Conservation (phyloP, 2,329 filamentous ascomycete genomes). For the Camillea tinctor region DNA sequence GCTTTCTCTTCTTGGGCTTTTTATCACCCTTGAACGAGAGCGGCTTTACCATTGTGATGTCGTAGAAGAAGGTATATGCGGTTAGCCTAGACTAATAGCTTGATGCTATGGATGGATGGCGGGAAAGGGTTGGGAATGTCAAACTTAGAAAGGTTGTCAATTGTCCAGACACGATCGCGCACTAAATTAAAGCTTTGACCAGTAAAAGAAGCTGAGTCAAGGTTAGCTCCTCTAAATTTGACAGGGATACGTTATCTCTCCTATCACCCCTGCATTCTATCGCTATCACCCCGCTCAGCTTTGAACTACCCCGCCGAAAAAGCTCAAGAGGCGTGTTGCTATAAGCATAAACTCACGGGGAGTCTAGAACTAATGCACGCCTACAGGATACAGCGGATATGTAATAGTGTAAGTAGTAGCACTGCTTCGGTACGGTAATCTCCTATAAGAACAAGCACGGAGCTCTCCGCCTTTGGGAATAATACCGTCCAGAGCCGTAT, state of each 20-base stretch:
- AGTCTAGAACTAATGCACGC: neutral
- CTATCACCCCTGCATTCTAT: neutral
- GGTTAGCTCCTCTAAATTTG: neutral
- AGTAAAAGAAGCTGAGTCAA: neutral
- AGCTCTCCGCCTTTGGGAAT: conserved; percentile 17
- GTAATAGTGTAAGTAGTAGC: conserved; percentile 6
- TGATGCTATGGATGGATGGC: neutral
- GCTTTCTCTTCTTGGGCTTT: conserved; percentile 89
- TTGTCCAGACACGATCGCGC: too few species aligned
- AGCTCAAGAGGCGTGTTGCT: too few species aligned
- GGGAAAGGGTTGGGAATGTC: neutral
- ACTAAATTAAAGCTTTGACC: neutral
- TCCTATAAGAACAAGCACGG: conserved; percentile 17
- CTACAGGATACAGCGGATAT: neutral
- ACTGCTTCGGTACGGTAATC: conserved; percentile 10
- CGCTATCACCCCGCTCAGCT: neutral
- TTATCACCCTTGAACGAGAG: conserved; percentile 97
- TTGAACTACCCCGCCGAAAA: neutral
- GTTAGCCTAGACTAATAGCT: neutral
- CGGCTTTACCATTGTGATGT: conserved; percentile 73
- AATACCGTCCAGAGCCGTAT: neutral
- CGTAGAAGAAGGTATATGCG: conserved; percentile 1
- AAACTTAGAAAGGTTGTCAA: too few species aligned
- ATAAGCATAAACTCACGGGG: neutral
- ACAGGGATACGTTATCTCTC: neutral